phyloP scores from a whole-genome alignment of 176 grass and related monocot genomes.

The Tillandsia fasciculata region DNA sequence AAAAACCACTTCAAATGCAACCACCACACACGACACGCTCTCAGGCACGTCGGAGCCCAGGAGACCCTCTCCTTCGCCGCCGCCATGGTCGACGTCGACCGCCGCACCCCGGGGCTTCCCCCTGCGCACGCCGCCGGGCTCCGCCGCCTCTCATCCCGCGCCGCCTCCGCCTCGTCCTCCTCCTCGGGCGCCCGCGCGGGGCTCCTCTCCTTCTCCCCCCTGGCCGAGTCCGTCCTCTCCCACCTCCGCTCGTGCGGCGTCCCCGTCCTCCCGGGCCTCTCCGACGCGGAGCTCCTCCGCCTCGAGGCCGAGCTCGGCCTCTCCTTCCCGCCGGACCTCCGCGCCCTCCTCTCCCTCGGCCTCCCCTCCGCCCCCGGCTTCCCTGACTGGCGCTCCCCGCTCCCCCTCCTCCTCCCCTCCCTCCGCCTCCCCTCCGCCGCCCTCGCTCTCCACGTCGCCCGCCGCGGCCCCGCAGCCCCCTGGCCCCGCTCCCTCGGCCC shows the following conservation, averaged over 20 bases:
- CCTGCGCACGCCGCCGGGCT: constrained; percentile 39
- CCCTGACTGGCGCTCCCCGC: constrained; percentile 43
- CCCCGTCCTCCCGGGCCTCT: constrained; percentile 47
- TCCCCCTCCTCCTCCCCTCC: constrained; percentile 36
- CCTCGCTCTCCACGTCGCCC: constrained; percentile 13
- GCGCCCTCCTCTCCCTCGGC: constrained; percentile 46
- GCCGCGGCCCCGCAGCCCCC: constrained; percentile 1
- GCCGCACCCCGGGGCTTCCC: constrained; percentile 25
- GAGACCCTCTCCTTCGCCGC: neutral
- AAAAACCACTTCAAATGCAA: neutral
- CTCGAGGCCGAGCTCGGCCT: constrained; percentile 50
- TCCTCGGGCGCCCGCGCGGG: constrained; percentile 11
- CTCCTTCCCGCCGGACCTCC: constrained; percentile 53
- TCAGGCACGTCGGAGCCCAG: neutral
- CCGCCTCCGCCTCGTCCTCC: constrained; percentile 25
- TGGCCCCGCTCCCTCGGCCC: constrained; percentile 21
- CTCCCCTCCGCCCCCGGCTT: constrained; percentile 46
- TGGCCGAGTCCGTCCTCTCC: constrained; percentile 26
- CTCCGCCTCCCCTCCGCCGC: constrained; percentile 29
- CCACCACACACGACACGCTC: neutral
- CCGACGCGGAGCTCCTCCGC: constrained; percentile 35
- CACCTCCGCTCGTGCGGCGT: constrained; percentile 41
- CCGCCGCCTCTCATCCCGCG: constrained; percentile 59
- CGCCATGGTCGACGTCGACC: constrained; percentile 48
- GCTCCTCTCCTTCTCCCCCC: constrained; percentile 25